Conservation (phyloP, 1,139 yeast species). For the Geotrichum fermentans region DNA sequence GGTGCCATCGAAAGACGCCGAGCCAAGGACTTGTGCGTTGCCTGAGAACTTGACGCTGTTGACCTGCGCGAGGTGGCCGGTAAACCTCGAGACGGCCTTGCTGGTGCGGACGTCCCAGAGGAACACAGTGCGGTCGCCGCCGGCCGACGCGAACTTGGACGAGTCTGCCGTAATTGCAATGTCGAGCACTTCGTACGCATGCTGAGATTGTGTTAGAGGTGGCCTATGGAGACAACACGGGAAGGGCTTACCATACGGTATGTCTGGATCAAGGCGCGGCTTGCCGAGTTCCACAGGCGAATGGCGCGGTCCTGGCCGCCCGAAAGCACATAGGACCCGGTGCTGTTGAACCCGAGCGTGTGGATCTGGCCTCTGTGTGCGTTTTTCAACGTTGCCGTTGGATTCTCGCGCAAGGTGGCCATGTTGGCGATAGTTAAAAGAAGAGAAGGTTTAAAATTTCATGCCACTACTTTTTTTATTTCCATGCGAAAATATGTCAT, state of each 20-base stretch:
- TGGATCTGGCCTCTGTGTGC: constrained; percentile 32
- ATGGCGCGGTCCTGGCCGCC: constrained; percentile 35
- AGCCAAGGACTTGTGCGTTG: constrained; percentile 29
- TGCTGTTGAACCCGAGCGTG: constrained; percentile 31
- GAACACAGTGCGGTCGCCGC: constrained; percentile 38
- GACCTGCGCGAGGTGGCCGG: constrained; percentile 36
- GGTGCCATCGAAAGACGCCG: constrained; percentile 37
- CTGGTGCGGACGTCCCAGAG: constrained; percentile 38
- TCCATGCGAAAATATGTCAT: too few species aligned
- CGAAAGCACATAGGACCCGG: constrained; percentile 34
- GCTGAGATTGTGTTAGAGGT: constrained; percentile 18
- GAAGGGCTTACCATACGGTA: constrained; percentile 23
- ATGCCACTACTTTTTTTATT: neutral
- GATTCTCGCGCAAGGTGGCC: neutral
- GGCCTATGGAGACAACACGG: neutral
- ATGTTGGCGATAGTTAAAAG: neutral
- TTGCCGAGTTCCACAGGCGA: constrained; percentile 33
- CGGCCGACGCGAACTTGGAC: constrained; percentile 36
- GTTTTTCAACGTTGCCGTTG: neutral
- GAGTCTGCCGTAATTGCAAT: constrained; percentile 33
- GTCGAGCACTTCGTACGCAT: constrained; percentile 37
- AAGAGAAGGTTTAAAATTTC: neutral
- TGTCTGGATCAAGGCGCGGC: constrained; percentile 28
- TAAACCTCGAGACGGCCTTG: constrained; percentile 28
- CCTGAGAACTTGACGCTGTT: constrained; percentile 33